Percentiles rank a stretch among this genome's conserved stretches.
phyloP scores from a whole-genome alignment of 805 yeast species.

The Debaryomyces tyrocola region DNA sequence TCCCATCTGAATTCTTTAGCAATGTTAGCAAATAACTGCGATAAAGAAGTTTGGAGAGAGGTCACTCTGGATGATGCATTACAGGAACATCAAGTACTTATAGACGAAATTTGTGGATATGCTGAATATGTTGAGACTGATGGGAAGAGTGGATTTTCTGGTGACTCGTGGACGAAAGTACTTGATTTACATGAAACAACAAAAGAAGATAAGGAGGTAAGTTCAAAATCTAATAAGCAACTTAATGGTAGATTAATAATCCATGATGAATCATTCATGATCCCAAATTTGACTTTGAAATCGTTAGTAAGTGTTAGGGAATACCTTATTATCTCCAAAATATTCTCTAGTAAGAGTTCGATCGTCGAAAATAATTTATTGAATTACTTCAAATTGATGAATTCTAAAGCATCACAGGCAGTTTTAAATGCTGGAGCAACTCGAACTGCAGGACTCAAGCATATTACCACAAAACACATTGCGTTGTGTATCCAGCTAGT shows the following conservation, averaged over 20 bases:
- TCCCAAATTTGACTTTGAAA: conserved; percentile 28
- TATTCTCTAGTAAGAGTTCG: conserved; percentile 49
- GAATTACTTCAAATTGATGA: conserved; percentile 44
- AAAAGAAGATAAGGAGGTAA: conserved; percentile 3
- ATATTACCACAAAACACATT: conserved; percentile 70
- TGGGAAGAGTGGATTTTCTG: conserved; percentile 22
- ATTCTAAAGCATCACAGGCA: conserved; percentile 56
- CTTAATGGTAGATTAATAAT: conserved; percentile 10
- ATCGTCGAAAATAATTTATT: conserved; percentile 46
- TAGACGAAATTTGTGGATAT: conserved; percentile 26
- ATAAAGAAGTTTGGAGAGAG: conserved; percentile 80
- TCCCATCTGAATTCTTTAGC: conserved; percentile 54
- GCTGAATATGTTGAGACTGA: conserved; percentile 21
- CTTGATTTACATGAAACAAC: conserved; percentile 21
- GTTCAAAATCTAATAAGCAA: neutral
- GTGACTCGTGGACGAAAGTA: conserved; percentile 24
- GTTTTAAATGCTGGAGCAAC: conserved; percentile 78
- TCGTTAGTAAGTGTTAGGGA: conserved; percentile 40
- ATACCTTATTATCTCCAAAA: conserved; percentile 54
- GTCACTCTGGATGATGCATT: conserved; percentile 49
- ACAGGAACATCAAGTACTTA: conserved; percentile 18
- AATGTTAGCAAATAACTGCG: conserved; percentile 49
- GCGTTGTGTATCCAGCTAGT: conserved; percentile 69
- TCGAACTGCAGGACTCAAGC: conserved; percentile 68
- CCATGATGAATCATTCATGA: conserved; percentile 21